A percentile compares a stretch with the other conserved stretches of the same genome.
Conservation (phyloP, 1,284 basidiomycete species). For the Moesziomyces globuligerus region DNA sequence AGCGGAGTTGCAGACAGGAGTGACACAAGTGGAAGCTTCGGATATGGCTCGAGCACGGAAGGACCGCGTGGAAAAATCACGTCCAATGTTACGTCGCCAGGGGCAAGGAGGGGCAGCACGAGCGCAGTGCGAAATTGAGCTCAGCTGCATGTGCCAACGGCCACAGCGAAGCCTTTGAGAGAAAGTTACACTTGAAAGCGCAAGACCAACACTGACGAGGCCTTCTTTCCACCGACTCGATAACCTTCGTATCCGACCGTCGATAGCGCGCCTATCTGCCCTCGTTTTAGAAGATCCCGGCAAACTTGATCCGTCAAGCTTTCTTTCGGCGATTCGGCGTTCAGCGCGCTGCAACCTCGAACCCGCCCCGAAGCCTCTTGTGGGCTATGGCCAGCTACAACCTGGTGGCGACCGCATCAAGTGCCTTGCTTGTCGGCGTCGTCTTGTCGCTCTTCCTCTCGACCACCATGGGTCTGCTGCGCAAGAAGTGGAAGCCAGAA, state of each 20-base stretch:
- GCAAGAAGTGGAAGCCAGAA: slow-evolving; percentile 30
- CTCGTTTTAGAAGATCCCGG: background rate
- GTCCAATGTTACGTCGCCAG: background rate
- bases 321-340: background rate
- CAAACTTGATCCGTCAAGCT: background rate
- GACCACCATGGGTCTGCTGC: slow-evolving; percentile 32
- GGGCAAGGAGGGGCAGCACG: background rate
- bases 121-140: background rate
- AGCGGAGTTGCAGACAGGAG: too few relatives aligned
- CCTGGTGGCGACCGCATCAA: slow-evolving; percentile 8
- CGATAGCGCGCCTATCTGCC: background rate
- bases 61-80: background rate
- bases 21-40: background rate
- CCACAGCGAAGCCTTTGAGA: too few relatives aligned
- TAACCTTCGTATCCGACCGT: background rate
- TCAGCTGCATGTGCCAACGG: background rate
- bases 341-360: background rate
- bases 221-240: background rate
- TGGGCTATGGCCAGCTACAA: slow-evolving; percentile 4
- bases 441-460: slow-evolving; percentile 23
- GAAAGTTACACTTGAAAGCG: too few relatives aligned
- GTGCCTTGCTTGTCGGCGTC: slow-evolving; percentile 7
- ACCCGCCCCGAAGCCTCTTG: background rate
- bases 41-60: background rate
- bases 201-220: background rate